Percentiles rank a stretch among this genome's conserved stretches.
Conservation (phyloP, 306 rosid genomes). For the Prunus davidiana region DNA sequence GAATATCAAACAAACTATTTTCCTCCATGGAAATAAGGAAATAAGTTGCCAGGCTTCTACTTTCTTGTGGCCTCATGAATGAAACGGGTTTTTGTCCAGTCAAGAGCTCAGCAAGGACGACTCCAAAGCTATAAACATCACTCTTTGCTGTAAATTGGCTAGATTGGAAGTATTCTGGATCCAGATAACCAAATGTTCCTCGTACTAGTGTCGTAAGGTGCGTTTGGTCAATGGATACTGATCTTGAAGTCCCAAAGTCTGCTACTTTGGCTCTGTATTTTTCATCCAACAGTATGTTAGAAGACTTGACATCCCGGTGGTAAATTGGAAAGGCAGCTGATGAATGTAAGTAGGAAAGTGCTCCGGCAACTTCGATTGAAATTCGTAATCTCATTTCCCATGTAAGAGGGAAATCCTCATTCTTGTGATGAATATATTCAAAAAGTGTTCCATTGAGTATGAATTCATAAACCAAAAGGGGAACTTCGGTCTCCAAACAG, state of each 20-base stretch:
- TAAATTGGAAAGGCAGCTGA: background rate
- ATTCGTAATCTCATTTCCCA: background rate
- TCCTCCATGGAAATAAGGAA: background rate
- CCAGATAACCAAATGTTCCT: background rate
- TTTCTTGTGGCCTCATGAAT: background rate
- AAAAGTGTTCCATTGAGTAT: background rate
- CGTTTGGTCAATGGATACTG: background rate
- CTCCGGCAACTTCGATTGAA: background rate
- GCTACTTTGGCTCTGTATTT: background rate
- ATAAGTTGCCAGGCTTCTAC: background rate
- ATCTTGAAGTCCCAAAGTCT: background rate
- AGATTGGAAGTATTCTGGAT: background rate
- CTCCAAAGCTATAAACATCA: background rate
- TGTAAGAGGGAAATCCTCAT: background rate
- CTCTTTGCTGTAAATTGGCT: background rate
- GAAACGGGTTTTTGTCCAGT: background rate
- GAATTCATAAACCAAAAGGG: background rate
- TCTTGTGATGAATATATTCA: background rate
- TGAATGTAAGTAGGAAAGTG: background rate
- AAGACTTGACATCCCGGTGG: background rate
- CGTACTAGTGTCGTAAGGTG: background rate
- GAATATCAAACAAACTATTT: background rate
- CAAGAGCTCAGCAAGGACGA: background rate
- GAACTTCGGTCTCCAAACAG: background rate
- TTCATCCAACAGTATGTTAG: background rate